Evolutionary conservation across 2,329 filamentous ascomycete species (phyloP), one percentile per base, ranked within the genome.

Genomic region (Teratosphaeria destructans): DNA sequence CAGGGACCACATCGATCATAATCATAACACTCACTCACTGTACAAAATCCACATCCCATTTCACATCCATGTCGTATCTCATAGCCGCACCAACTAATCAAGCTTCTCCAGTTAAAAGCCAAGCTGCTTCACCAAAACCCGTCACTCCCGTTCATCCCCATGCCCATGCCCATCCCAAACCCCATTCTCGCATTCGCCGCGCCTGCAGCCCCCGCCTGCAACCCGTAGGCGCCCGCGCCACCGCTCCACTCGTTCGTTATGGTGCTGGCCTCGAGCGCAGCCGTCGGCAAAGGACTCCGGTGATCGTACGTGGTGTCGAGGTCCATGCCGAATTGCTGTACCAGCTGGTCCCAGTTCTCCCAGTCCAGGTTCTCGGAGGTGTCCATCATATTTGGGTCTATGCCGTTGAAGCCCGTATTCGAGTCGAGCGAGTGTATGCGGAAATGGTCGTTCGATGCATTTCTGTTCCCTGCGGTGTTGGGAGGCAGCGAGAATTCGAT

Each of bases 321-420:
- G n/a, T 79, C 75, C 64, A 75, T 74, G 6, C 75, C 77, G 59
- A 76, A 79, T 59, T 79, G 74, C 29, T 68, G 68, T 2, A 79
- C 77, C 60, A 80, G 70, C 63, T 79, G 75, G 53, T 79, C 77
- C 75, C 77, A 80, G 43, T 71, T 74, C 49, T 77, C 72, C 78
- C 78, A 80, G 56, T 79, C 75, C 62, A 79, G 59, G 37, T 72
- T 75, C 12, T 68, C 71, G 1, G 70, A 72, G 5, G 72, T 71
- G 26, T 76, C 75, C 63, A 76, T 69, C 16, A 71, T 61, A 0
- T 65, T 66, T 54, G 64, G 23, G 63, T 62, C 47, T 60, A 66
- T 61, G 16, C 8, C 10, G 52, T 70, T 57, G 7, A 62, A 57
- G 34, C 62, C 61, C 5, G 14, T 16, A 12, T 61, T 58, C 1